Base-by-base conservation (phyloP, 2,329 filamentous ascomycete species). In the Pestalotiopsis sp. region DNA sequence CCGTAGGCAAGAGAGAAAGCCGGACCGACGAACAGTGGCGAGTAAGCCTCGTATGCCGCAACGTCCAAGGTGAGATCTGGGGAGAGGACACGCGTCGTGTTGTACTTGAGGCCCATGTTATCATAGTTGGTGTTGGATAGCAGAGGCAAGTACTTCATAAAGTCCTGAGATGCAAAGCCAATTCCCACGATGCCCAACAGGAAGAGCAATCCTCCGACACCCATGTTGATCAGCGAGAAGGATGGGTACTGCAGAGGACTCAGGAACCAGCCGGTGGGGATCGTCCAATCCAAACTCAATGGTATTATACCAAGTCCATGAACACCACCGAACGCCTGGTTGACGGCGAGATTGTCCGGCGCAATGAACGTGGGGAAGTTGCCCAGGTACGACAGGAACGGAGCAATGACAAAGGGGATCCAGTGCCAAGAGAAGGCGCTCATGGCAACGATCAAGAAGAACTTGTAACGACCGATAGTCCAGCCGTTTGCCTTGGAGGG, bases 341-440 rank as follows among this genome's bases (percentile, higher is more conserved):
- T 90, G 71, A 90, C 78, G n/a, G 88, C 76, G 4, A 87, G 81
- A 68, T 85, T 89, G 66, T 90, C 81, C 5, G 89, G 89, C n/a
- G 85, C 86, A 68, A 90, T 86, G 82, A 82, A 91, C 38, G 86
- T 87, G 11, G 86, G 81, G 79, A 87, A 91, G 31, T 87, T 86
- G 52, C 64, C 64, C 74, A 91, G 90, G 41, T 86, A 85, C 52
- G 86, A 89, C 5, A 92, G 80, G 64, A 88, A 89, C 66, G 88
- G 87, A 69, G 88, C 90, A 57, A 92, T 86, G 75, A 87, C 89
- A 4, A 87, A 88, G 0, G 89, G 89, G 73, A 90, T 84, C 85
- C 86, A 90, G 73, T 89, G 89, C 87, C 87, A 90, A 25, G 81
- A 72, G 72, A 89, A 91, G 3, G 84, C 84, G 4, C 77, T 81